Conservation (phyloP, 2,329 filamentous ascomycete species). For the Ophiostoma quercus region DNA sequence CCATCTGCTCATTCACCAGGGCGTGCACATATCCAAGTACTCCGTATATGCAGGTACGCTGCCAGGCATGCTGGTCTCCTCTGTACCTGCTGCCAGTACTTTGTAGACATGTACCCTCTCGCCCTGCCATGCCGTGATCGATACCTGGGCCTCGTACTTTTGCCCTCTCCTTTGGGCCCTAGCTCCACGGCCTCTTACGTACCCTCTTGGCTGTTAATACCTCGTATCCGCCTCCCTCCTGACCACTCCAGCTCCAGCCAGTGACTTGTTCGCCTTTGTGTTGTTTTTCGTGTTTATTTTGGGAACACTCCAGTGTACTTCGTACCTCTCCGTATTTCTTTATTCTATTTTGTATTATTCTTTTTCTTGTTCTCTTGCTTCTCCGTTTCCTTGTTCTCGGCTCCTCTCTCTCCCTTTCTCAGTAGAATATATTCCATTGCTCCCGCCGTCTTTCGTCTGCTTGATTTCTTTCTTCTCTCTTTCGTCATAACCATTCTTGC, state of each 20-base stretch:
- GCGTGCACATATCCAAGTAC: constrained; percentile 3
- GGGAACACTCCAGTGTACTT: neutral
- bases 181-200: constrained; percentile 18
- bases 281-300: constrained; percentile 7
- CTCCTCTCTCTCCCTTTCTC: neutral
- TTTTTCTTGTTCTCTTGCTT: constrained; percentile 8
- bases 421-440: constrained; percentile 3
- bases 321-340: neutral
- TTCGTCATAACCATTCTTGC: constrained; percentile 3
- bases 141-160: constrained; percentile 9
- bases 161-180: neutral
- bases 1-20: neutral
- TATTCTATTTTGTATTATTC: constrained; percentile 7
- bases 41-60: constrained; percentile 4
- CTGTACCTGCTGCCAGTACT: neutral
- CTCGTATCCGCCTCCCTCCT: constrained; percentile 22
- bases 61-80: neutral
- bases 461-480: constrained; percentile 16
- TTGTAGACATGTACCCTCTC: constrained; percentile 6
- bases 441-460: constrained; percentile 7
- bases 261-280: constrained; percentile 5
- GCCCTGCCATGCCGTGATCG: neutral
- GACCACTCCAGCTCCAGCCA: constrained; percentile 12
- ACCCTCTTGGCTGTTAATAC: constrained; percentile 20
- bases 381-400: constrained; percentile 15